A percentile compares a stretch with the other conserved stretches of the same genome.
These are phyloP conservation scores for Catharanthus roseus DNA, from an alignment of 257 asterid genomes.

Conservation along the genomic window DNA sequence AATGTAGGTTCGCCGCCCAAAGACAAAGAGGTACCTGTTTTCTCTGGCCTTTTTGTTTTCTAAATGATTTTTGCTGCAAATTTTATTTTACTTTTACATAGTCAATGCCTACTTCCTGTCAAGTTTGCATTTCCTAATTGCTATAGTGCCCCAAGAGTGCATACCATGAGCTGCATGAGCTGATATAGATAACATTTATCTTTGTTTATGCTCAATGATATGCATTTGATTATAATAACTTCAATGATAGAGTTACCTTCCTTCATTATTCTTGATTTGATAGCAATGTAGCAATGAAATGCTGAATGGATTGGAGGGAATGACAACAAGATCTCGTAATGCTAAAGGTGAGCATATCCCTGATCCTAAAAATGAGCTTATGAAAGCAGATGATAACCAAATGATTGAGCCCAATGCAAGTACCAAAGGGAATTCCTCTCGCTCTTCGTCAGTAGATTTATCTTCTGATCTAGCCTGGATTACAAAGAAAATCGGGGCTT, in stretches of 20 bases:
- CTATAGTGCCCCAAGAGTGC: not conserved
- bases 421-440: slow-evolving; percentile 30
- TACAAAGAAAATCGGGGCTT: slow-evolving; percentile 36
- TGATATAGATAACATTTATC: not conserved
- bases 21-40: slow-evolving; percentile 37
- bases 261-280: slow-evolving; percentile 11
- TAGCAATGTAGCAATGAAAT: slow-evolving; percentile 17
- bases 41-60: not conserved
- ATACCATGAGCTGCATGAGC: not conserved
- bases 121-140: not conserved
- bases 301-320: slow-evolving; percentile 47
- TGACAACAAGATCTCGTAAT: slow-evolving; percentile 30
- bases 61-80: not conserved
- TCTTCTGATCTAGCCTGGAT: slow-evolving; percentile 58
- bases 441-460: slow-evolving; percentile 46
- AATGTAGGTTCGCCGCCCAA: slow-evolving; percentile 55
- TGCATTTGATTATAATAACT: not conserved
- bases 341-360: slow-evolving; percentile 24
- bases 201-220: not conserved
- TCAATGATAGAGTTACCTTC: not conserved
- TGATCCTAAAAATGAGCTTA: slow-evolving; percentile 22
- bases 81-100: not conserved
- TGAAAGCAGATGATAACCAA: slow-evolving; percentile 38
- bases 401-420: slow-evolving; percentile 27
- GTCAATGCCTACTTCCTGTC: not conserved